phyloP scores from a whole-genome alignment of 2,329 filamentous ascomycete genomes.

The Verticillium zaregamsianum region DNA sequence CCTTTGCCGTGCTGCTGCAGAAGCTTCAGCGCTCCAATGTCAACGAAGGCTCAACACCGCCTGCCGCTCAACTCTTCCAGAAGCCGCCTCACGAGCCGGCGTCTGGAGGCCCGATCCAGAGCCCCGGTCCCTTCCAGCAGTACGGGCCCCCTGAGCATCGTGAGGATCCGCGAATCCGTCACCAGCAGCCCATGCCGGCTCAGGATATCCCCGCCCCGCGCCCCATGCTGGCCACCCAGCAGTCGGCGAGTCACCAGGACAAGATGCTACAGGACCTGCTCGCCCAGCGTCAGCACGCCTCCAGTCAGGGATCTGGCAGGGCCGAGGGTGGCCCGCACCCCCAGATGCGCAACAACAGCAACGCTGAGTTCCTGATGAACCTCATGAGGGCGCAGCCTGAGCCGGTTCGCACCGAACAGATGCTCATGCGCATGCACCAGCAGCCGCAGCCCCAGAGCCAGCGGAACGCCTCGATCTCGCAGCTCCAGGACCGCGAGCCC shows the following conservation, averaged over 20 bases:
- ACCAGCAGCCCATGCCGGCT: slow-evolving; percentile 32
- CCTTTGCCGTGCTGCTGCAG: slow-evolving; percentile 75
- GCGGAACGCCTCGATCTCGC: slow-evolving; percentile 41
- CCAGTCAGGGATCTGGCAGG: slow-evolving; percentile 45
- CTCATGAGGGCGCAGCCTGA: slow-evolving; percentile 63
- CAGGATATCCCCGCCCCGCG: slow-evolving; percentile 52
- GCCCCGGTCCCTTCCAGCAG: slow-evolving; percentile 45
- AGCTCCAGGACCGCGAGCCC: slow-evolving; percentile 43
- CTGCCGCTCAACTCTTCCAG: slow-evolving; percentile 37
- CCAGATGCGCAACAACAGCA: slow-evolving; percentile 47
- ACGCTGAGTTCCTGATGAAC: slow-evolving; percentile 81
- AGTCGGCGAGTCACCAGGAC: slow-evolving; percentile 45
- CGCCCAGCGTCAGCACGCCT: slow-evolving; percentile 51
- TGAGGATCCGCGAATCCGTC: slow-evolving; percentile 38
- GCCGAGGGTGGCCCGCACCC: slow-evolving; percentile 34
- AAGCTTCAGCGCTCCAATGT: slow-evolving; percentile 66
- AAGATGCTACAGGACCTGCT: slow-evolving; percentile 60
- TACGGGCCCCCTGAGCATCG: slow-evolving; percentile 36
- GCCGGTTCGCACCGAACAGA: slow-evolving; percentile 46
- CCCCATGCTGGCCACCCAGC: slow-evolving; percentile 42
- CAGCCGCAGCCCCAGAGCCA: slow-evolving; percentile 32
- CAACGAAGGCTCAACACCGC: slow-evolving; percentile 37
- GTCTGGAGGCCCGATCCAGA: slow-evolving; percentile 30
- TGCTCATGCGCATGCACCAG: slow-evolving; percentile 41
- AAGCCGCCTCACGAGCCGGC: slow-evolving; percentile 28